Evolutionary conservation across 164 flowering plant genomes (phyloP).

Genomic region (Aristolochia contorta): DNA sequence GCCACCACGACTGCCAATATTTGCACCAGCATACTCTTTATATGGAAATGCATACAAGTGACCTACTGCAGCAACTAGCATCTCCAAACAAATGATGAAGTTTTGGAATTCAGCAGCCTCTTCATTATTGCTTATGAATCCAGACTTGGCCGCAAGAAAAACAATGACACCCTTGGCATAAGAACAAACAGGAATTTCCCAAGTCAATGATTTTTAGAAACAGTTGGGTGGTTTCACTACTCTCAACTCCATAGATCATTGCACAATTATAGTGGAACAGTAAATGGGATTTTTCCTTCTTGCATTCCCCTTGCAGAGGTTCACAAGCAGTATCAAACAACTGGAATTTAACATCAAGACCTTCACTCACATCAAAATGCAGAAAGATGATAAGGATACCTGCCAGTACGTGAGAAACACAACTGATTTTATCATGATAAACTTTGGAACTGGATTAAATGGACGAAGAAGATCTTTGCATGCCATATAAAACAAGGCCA

Average conservation of each 20-base stretch:
- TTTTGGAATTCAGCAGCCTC: conserved; percentile 89
- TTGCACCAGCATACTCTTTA: conserved; percentile 96
- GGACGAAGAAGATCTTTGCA: conserved; percentile 94
- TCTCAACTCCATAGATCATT: neutral
- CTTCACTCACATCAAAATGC: neutral
- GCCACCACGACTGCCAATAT: conserved; percentile 55
- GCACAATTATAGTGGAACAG: no score
- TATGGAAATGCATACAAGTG: conserved; percentile 93
- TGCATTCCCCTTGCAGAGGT: no score
- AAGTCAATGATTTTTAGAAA: no score
- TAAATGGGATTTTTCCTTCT: neutral
- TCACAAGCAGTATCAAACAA: no score
- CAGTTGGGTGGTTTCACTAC: no score
- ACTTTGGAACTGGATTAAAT: conserved; percentile 97
- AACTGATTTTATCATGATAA: conserved; percentile 84
- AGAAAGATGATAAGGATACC: conserved; percentile 28
- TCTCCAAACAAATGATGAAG: conserved; percentile 85
- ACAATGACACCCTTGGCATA: conserved; percentile 72
- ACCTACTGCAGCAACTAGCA: conserved; percentile 91
- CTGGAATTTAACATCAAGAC: no score
- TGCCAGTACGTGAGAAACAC: conserved; percentile 99
- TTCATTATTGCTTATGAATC: conserved; percentile 58
- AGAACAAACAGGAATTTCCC: no score
- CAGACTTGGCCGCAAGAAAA: conserved; percentile 90
- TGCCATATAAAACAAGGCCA: conserved; percentile 90